Base-by-base conservation (phyloP, 805 yeast species). In the Ogataea neopini region DNA sequence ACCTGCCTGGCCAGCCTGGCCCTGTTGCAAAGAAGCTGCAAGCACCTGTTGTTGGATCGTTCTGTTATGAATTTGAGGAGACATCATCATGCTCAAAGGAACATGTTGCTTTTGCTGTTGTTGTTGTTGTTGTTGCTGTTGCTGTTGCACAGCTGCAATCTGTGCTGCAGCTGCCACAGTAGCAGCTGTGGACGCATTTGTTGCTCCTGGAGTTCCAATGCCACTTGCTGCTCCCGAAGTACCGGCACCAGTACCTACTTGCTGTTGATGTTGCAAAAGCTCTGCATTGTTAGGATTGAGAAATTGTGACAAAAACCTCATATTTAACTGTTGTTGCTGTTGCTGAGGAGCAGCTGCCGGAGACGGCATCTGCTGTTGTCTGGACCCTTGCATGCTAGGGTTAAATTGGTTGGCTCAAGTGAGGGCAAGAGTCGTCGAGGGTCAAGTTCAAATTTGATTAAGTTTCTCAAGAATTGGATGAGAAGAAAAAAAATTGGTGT, bases 51-150 rank as follows among this genome's bases (percentile, higher is more conserved):
- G 69, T 39, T 63, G 68, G 15, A 63, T 44, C 13, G 59, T 53
- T 42, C 69, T 52, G 46, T 60, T 64, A 45, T 65, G 69, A 9
- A 60, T 41, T 47, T 64, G 70, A 1, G 70, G 70, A 13, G 71
- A 66, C 60, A 66, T 57, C 65, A 66, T 56, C 62, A 62, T 56
- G 13, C 64, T 61, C 22, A 63, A 35, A 1, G 63, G 63, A 20
- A 57, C 32, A 11, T 57, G 59, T 14, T 56, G 60, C 23, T 52
- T 56, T 6, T 43, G 43, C 40, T 40, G 51, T 18, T 41, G 49
- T 45, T 15, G 48, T 47, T 40, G 52, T 28, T 50, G 57, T 30
- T 51, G 52, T 36, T 39, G 50, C 18, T 40, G 45, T 49, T 40
- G 52, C 30, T 50, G 57, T 30, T 51, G 52, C 20, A 48, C 45